These are phyloP conservation scores for Clathrospora elynae DNA, from an alignment of 2,329 filamentous ascomycete genomes.

Conservation along the genomic window DNA sequence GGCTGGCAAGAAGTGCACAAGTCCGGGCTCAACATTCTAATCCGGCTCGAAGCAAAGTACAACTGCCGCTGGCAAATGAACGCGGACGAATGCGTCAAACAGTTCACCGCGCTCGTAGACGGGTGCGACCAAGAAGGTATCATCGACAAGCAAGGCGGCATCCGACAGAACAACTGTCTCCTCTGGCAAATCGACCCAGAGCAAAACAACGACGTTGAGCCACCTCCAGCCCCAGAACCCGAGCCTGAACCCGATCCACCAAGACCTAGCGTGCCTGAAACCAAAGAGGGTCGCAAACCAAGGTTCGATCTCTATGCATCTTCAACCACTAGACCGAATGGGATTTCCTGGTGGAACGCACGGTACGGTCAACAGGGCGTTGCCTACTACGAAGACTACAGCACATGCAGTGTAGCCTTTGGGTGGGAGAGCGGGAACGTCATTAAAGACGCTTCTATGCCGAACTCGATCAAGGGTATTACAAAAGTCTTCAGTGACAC, in stretches of 20 bases:
- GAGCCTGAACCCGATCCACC: constrained; percentile 5
- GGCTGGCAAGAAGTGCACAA: constrained; percentile 12
- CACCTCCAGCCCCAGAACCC: not conserved
- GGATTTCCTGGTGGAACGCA: not conserved
- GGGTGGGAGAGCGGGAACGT: constrained; percentile 3
- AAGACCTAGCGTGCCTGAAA: constrained; percentile 3
- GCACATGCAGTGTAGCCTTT: constrained; percentile 1
- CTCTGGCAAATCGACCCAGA: constrained; percentile 9
- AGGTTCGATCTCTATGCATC: constrained; percentile 7
- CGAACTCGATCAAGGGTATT: constrained; percentile 7
- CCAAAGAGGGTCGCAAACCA: constrained; percentile 5
- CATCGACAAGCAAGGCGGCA: constrained; percentile 11
- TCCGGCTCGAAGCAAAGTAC: constrained; percentile 7
- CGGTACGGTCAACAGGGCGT: constrained; percentile 1
- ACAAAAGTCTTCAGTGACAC: constrained; percentile 12
- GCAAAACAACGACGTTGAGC: constrained; percentile 1
- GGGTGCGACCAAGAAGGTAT: constrained; percentile 11
- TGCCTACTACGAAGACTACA: constrained; percentile 5
- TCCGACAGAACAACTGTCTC: constrained; percentile 10
- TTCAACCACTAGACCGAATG: not conserved
- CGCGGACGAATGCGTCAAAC: constrained; percentile 6
- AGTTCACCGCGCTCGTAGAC: constrained; percentile 6
- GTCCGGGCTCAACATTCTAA: constrained; percentile 8
- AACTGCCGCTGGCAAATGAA: constrained; percentile 6
- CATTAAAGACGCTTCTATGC: constrained; percentile 1